phyloP scores from a whole-genome alignment of 768 basidiomycete genomes.

The Leccinum fibrillosum region DNA sequence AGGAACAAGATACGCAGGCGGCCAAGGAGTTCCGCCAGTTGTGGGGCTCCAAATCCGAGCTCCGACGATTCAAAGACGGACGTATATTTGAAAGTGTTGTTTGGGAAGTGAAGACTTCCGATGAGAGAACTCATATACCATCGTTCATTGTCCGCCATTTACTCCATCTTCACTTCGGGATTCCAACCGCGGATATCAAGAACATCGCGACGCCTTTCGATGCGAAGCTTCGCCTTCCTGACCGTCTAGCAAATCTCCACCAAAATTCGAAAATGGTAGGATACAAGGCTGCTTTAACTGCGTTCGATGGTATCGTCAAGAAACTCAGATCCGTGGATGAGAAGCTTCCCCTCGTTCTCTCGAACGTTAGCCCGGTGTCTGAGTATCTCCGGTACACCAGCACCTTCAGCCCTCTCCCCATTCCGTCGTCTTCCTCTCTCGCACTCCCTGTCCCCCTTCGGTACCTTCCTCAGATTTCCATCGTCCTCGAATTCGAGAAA shows the following conservation, averaged over 20 bases:
- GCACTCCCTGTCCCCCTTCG: conserved; percentile 57
- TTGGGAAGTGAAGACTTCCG: conserved; percentile 82
- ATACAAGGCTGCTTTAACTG: conserved; percentile 69
- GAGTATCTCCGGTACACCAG: conserved; percentile 80
- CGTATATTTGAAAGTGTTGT: conserved; percentile 92
- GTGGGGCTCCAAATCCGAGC: conserved; percentile 91
- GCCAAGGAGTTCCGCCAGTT: conserved; percentile 69
- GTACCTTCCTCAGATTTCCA: conserved; percentile 65
- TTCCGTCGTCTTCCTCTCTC: conserved; percentile 52
- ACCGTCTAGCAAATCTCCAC: conserved; percentile 42
- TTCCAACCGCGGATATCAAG: conserved; percentile 48
- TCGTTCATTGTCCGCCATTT: conserved; percentile 70
- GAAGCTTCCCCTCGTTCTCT: conserved; percentile 70
- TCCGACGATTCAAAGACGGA: conserved; percentile 95
- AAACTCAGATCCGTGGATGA: conserved; percentile 70
- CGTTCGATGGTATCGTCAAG: conserved; percentile 78
- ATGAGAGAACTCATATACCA: conserved; percentile 80
- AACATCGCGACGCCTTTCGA: conserved; percentile 63
- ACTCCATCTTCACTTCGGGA: conserved; percentile 71
- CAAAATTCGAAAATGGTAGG: conserved; percentile 40
- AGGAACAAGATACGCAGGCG: conserved; percentile 48
- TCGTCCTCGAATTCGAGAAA: conserved; percentile 87
- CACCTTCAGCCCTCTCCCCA: conserved; percentile 80
- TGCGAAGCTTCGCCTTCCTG: conserved; percentile 54
- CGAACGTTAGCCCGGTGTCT: conserved; percentile 72